Evolutionary conservation across 176 grass and related monocot species (phyloP).

Genomic region (Oryza officinalis): DNA sequence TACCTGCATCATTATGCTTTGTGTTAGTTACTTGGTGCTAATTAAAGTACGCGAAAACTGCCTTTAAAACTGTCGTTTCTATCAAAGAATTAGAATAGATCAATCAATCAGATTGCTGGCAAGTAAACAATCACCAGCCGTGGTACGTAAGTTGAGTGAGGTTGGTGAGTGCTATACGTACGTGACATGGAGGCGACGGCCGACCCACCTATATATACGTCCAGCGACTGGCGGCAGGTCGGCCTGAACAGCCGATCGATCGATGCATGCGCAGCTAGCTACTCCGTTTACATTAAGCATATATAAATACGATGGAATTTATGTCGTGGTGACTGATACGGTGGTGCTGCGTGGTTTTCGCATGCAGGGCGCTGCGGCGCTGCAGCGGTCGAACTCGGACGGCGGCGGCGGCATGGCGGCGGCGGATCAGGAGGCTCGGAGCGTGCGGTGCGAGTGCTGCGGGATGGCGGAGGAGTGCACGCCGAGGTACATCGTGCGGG

Average conservation of each 20-base stretch:
- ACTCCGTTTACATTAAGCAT: too few relatives aligned
- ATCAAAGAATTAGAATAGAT: not conserved
- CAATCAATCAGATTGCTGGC: not conserved
- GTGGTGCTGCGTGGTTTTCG: too few relatives aligned
- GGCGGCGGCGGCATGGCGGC: not conserved
- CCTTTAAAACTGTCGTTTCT: not conserved
- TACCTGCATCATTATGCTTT: not conserved
- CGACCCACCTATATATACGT: not conserved
- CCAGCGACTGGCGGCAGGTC: too few relatives aligned
- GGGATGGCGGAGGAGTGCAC: conserved; percentile 89
- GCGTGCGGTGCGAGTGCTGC: conserved; percentile 88
- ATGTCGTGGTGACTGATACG: not conserved
- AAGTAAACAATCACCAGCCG: not conserved
- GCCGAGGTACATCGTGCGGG: conserved; percentile 73
- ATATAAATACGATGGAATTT: not conserved
- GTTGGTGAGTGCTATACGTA: not conserved
- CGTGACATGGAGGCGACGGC: not conserved
- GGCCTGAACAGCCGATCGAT: too few relatives aligned
- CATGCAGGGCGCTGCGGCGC: not conserved
- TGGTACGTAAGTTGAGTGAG: not conserved
- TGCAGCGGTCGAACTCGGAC: conserved; percentile 33
- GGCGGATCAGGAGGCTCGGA: conserved; percentile 31
- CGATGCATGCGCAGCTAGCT: too few relatives aligned
- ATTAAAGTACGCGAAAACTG: not conserved
- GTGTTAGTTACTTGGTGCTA: not conserved